phyloP scores from a whole-genome alignment of 164 flowering plant species.

The Vitis labrusca region DNA sequence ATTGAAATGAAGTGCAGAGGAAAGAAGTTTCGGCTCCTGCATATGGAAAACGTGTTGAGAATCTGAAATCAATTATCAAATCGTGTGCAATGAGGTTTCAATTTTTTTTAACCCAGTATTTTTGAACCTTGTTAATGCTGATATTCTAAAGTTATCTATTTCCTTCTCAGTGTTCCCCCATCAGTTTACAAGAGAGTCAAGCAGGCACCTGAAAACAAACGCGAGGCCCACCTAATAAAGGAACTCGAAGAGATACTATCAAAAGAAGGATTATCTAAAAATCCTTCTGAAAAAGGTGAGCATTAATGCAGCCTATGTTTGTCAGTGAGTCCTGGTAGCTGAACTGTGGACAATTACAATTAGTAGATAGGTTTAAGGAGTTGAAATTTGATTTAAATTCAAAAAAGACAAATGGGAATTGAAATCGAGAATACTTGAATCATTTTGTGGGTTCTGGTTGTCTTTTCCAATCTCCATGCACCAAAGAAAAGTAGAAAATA shows the following conservation, averaged over 20 bases:
- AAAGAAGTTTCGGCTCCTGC: slow-evolving; percentile 55
- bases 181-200: slow-evolving; percentile 76
- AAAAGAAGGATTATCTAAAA: slow-evolving; percentile 76
- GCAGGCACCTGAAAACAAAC: slow-evolving; percentile 82
- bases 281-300: slow-evolving; percentile 91
- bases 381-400: too few species aligned
- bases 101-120: background rate
- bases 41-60: slow-evolving; percentile 87
- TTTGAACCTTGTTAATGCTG: background rate
- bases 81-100: slow-evolving; percentile 86
- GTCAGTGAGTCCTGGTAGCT: background rate
- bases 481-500: too few species aligned
- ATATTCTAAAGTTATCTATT: slow-evolving; percentile 3
- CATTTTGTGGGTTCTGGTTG: too few species aligned
- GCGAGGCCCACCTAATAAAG: slow-evolving; percentile 66
- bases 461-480: too few species aligned
- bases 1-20: slow-evolving; percentile 45
- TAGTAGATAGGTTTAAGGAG: too few species aligned
- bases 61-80: slow-evolving; percentile 79
- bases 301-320: background rate
- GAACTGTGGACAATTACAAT: background rate
- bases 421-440: too few species aligned
- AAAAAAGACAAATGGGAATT: too few species aligned
- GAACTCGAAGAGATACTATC: slow-evolving; percentile 78
- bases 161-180: slow-evolving; percentile 69